A percentile compares a stretch with the other conserved stretches of the same genome.
phyloP scores from a whole-genome alignment of 2,329 filamentous ascomycete genomes.

The Lecanosticta acicola region DNA sequence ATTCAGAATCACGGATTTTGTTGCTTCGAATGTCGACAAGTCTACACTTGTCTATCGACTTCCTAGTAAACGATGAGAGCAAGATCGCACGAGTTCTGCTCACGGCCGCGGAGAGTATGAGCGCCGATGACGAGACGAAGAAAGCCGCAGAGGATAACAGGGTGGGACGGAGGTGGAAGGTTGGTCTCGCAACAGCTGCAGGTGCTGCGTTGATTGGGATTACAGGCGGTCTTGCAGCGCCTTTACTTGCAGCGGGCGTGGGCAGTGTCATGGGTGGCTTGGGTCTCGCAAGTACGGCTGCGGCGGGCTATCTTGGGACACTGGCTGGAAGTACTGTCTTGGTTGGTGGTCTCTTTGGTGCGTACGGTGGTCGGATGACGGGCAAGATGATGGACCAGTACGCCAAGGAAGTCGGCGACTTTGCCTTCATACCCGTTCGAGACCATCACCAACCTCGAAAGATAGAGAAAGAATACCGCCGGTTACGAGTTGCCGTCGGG shows the following conservation, averaged over 20 bases:
- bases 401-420: constrained; percentile 78
- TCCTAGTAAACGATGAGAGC: constrained; percentile 46
- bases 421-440: constrained; percentile 73
- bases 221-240: constrained; percentile 72
- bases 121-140: constrained; percentile 69
- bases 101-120: constrained; percentile 69
- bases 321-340: constrained; percentile 73
- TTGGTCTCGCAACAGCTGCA: constrained; percentile 79
- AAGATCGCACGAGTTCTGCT: constrained; percentile 70
- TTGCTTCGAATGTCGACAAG: constrained; percentile 33
- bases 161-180: constrained; percentile 65
- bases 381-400: constrained; percentile 86
- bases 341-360: constrained; percentile 81
- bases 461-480: constrained; percentile 43
- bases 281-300: constrained; percentile 66
- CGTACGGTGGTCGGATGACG: constrained; percentile 80
- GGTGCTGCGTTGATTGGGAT: constrained; percentile 81
- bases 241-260: constrained; percentile 71
- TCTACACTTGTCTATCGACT: constrained; percentile 29
- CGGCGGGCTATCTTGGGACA: constrained; percentile 71
- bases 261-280: constrained; percentile 75
- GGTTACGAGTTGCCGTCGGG: constrained; percentile 46
- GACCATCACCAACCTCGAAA: constrained; percentile 51
- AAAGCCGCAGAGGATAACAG: constrained; percentile 65
- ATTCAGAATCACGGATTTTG: constrained; percentile 34